Conservation (phyloP, 768 basidiomycete genomes). For the Lyophyllum atratum region DNA sequence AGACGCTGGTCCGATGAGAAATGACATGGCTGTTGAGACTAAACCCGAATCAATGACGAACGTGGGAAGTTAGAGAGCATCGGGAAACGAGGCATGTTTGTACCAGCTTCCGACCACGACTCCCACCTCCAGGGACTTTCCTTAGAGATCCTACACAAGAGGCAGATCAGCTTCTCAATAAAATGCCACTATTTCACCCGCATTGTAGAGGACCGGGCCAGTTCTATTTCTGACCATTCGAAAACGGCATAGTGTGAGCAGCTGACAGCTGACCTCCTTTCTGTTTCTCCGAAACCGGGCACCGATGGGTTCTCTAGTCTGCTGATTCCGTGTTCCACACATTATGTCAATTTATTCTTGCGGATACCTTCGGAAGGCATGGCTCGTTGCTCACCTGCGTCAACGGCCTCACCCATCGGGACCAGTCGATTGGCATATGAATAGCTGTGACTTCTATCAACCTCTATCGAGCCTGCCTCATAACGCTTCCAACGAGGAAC, state of each 20-base stretch:
- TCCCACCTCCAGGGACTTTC: too few relatives aligned
- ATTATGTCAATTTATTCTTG: background rate
- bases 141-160: background rate
- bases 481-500: background rate
- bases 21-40: constrained; percentile 45
- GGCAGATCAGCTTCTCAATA: background rate
- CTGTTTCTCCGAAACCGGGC: background rate
- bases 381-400: background rate
- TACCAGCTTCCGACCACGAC: too few relatives aligned
- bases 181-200: too few relatives aligned
- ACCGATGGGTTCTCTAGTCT: background rate
- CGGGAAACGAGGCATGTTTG: too few relatives aligned
- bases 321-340: background rate
- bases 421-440: background rate
- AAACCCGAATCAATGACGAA: background rate
- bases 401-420: too few relatives aligned
- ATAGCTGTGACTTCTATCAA: background rate
- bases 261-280: background rate
- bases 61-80: constrained; percentile 6
- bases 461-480: background rate
- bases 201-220: too few relatives aligned
- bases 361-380: background rate
- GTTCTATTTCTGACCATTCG: background rate
- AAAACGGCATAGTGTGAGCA: background rate
- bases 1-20: constrained; percentile 66